phyloP scores from a whole-genome alignment of 148 eudicot genomes.

The Agrostemma githago region DNA sequence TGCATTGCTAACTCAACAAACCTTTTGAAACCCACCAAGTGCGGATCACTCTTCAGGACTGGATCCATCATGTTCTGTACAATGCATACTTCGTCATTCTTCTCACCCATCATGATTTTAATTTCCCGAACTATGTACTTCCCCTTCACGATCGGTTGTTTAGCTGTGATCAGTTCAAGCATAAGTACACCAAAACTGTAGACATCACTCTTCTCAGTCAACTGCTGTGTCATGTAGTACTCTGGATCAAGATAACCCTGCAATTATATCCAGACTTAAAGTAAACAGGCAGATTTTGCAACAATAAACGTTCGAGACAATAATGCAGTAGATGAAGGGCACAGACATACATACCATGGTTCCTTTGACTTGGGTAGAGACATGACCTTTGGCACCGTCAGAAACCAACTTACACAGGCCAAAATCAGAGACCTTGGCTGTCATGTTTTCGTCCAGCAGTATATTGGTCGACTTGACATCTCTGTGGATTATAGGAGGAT shows the following conservation, averaged over 20 bases:
- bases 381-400: slow-evolving; percentile 60
- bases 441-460: slow-evolving; percentile 68
- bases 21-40: slow-evolving; percentile 45
- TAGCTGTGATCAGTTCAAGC: slow-evolving; percentile 76
- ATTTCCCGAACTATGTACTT: slow-evolving; percentile 82
- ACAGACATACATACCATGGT: slow-evolving; percentile 59
- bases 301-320: background rate
- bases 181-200: slow-evolving; percentile 89
- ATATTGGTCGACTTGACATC: slow-evolving; percentile 92
- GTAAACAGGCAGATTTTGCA: background rate
- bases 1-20: slow-evolving; percentile 66
- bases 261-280: slow-evolving; percentile 12
- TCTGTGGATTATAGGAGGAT: slow-evolving; percentile 91
- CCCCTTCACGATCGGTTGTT: slow-evolving; percentile 85
- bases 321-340: background rate
- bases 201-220: slow-evolving; percentile 92
- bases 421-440: slow-evolving; percentile 91
- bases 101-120: slow-evolving; percentile 39
- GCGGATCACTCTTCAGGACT: slow-evolving; percentile 28
- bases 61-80: slow-evolving; percentile 63
- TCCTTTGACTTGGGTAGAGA: slow-evolving; percentile 98
- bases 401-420: slow-evolving; percentile 84
- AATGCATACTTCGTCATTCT: slow-evolving; percentile 45
- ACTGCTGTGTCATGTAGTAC: slow-evolving; percentile 87
- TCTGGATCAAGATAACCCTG: slow-evolving; percentile 98